A percentile compares a stretch with the other conserved stretches of the same genome.
Evolutionary conservation across 1,139 yeast genomes (phyloP).

Genomic region (Suhomyces maxii): DNA sequence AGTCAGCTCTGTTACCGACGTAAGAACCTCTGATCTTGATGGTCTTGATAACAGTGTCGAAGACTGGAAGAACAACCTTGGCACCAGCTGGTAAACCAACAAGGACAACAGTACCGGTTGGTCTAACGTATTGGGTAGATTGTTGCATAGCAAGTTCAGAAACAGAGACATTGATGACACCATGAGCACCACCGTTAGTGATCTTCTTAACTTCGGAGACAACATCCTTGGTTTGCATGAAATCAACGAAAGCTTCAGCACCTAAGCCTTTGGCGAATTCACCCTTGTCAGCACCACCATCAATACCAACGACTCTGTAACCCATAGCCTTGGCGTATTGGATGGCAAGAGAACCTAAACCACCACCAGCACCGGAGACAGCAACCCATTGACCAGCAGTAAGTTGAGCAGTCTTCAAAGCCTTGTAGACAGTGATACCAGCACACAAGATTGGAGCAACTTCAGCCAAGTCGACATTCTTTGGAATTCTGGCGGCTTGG

Average conservation of each 20-base stretch:
- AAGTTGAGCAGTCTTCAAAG: constrained; percentile 66
- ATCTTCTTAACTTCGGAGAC: constrained; percentile 55
- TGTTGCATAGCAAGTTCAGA: constrained; percentile 66
- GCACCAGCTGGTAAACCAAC: constrained; percentile 79
- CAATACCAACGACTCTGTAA: constrained; percentile 69
- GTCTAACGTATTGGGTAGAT: constrained; percentile 64
- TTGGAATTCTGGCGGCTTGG: constrained; percentile 78
- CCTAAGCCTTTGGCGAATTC: constrained; percentile 58
- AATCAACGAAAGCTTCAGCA: constrained; percentile 68
- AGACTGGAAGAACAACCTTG: constrained; percentile 61
- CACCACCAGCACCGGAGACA: constrained; percentile 79
- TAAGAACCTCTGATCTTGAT: constrained; percentile 68
- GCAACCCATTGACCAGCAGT: constrained; percentile 76
- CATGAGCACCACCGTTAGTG: constrained; percentile 80
- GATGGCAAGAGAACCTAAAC: constrained; percentile 71
- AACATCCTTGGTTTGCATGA: constrained; percentile 56
- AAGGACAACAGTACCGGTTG: constrained; percentile 68
- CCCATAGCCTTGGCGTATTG: constrained; percentile 81
- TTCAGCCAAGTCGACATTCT: constrained; percentile 67
- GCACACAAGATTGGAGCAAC: constrained; percentile 82
- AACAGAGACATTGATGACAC: constrained; percentile 71
- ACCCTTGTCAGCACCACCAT: constrained; percentile 71
- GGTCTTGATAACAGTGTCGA: constrained; percentile 64
- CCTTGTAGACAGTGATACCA: constrained; percentile 79
- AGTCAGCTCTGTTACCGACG: constrained; percentile 80